A percentile compares a stretch with the other conserved stretches of the same genome.
These are phyloP conservation scores for Hypoxylon crocopeplum DNA, from an alignment of 495 filamentous ascomycete genomes.

Conservation along the genomic window DNA sequence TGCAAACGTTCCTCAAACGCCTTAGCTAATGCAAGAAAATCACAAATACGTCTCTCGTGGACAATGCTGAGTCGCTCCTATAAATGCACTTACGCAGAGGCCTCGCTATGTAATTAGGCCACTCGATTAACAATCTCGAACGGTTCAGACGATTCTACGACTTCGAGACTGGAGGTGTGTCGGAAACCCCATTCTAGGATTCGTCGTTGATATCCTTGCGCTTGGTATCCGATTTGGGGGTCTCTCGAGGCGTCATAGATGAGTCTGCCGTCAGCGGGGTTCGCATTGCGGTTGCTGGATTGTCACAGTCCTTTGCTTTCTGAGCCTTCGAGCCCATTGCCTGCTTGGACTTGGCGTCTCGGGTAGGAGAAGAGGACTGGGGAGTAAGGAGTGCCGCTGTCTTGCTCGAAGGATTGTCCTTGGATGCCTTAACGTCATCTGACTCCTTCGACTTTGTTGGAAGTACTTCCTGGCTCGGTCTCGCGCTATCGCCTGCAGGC, in stretches of 20 bases:
- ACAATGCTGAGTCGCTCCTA: background rate
- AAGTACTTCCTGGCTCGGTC: background rate
- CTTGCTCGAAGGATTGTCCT: background rate
- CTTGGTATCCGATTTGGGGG: background rate
- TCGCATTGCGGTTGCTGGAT: background rate
- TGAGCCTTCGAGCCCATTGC: background rate
- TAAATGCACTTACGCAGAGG: background rate
- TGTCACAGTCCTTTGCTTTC: background rate
- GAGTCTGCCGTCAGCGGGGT: background rate
- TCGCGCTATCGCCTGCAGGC: background rate
- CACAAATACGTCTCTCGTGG: conserved; percentile 8
- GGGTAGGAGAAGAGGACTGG: conserved; percentile 8
- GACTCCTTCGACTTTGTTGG: background rate
- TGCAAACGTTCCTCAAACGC: conserved; percentile 21
- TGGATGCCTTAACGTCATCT: background rate
- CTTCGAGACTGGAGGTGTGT: conserved; percentile 1
- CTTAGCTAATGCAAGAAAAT: conserved; percentile 29
- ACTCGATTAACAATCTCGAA: background rate
- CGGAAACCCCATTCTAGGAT: conserved; percentile 22
- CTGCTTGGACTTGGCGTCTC: conserved; percentile 3
- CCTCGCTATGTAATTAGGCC: background rate
- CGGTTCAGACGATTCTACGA: background rate
- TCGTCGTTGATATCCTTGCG: conserved; percentile 12
- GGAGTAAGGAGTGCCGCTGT: background rate
- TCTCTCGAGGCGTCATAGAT: conserved; percentile 5